phyloP scores from a whole-genome alignment of 139 green algal species.

The Cymbomonas tetramitiformis region DNA sequence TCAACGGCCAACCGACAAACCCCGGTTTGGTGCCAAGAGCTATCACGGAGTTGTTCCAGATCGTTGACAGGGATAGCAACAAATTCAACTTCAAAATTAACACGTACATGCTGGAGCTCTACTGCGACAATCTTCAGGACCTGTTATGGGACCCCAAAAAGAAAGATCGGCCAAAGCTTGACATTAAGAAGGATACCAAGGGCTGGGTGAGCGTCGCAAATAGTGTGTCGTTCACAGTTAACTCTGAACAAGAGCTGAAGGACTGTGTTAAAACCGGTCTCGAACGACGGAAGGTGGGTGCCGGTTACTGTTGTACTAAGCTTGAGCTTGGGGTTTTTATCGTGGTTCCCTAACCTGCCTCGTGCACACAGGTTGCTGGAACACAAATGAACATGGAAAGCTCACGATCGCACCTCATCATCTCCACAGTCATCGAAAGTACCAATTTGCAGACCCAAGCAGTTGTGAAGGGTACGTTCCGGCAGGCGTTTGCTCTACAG shows the following conservation, averaged over 20 bases:
- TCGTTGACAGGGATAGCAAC: constrained; percentile 47
- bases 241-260: constrained; percentile 18
- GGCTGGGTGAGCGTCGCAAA: constrained; percentile 80
- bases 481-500: too few relatives aligned
- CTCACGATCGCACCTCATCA: constrained; percentile 73
- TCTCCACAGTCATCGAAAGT: constrained; percentile 73
- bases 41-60: constrained; percentile 70
- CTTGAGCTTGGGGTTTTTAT: too few relatives aligned
- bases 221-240: constrained; percentile 43
- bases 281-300: constrained; percentile 16
- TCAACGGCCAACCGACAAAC: constrained; percentile 44
- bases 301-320: too few relatives aligned
- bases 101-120: constrained; percentile 91
- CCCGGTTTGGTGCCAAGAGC: constrained; percentile 72
- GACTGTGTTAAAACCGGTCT: constrained; percentile 20
- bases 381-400: constrained; percentile 35
- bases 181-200: constrained; percentile 95
- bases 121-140: constrained; percentile 68
- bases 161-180: constrained; percentile 49
- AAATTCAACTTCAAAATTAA: constrained; percentile 68
- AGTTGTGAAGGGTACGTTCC: constrained; percentile 49
- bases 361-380: too few relatives aligned
- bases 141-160: constrained; percentile 50
- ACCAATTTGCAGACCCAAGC: constrained; percentile 88
- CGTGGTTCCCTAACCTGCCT: too few relatives aligned